Evolutionary conservation across 1,139 yeast species (phyloP), one percentile per base, ranked within the genome.

Genomic region (Yamadazyma jaroonii): DNA sequence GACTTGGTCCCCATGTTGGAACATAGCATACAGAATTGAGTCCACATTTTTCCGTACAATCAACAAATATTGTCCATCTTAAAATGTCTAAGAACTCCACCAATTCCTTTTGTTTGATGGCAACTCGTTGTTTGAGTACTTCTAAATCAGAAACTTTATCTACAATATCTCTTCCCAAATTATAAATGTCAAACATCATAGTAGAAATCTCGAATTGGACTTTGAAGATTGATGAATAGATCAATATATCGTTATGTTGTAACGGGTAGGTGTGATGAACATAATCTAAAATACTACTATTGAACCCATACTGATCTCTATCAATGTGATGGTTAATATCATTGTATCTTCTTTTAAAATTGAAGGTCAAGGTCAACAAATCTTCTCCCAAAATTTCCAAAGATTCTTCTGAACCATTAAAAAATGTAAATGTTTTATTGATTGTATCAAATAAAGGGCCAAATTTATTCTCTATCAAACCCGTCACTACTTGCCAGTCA

Each of bases 1-100:
- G 79, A 1, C 72, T 58, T 1, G 83, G 82, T 0, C 82, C 82
- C 82, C 82, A 77, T 0, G 79, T 67, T 1, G 82, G 82, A 4
- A 74, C 64, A 38, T 62, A 74, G 48, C 83, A 78, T 1, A 74
- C 46, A 43, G 74, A 76, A 45, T 70, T 66, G 52, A 58, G 53
- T 0, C 46, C 58, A 52, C 83, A 77, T 8, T 49, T 50, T 4
- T 48, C 40, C 0, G 62, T 45, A 49, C 82, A 77, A 27, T 58
- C 48, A 41, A 67, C 67, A 42, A 64, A 67, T 0, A 61, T 49
- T 1, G 72, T 42, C 82, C 82, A 77, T 10, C 40, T 29, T 37
- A 57, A 42, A 20, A 34, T 15, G 35, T 28, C 34, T 28, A 23
- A 29, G 36, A 32, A 50, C 38, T 25, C 38, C 11, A 20, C 9